Conservation (phyloP, 306 rosid genomes). For the Inga oerstediana region DNA sequence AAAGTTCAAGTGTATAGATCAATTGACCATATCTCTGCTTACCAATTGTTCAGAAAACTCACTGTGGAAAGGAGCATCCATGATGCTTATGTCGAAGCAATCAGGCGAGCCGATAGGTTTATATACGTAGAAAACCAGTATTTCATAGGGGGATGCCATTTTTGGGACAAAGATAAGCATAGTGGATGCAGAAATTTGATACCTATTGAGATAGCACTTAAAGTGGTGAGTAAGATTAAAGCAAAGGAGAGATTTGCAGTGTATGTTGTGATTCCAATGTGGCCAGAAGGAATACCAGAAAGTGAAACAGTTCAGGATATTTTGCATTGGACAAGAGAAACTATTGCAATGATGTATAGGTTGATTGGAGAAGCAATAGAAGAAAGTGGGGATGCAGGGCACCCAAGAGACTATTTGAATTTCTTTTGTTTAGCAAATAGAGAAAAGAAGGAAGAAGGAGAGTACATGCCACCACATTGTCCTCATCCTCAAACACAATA, state of each 20-base stretch:
- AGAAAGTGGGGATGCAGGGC: conserved; percentile 63
- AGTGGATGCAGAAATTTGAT: conserved; percentile 85
- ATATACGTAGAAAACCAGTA: conserved; percentile 93
- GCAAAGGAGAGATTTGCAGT: conserved; percentile 82
- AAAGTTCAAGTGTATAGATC: conserved; percentile 88
- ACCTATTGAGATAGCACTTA: conserved; percentile 88
- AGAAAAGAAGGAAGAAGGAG: conserved; percentile 60
- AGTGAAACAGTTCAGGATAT: conserved; percentile 86
- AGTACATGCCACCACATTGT: conserved; percentile 68
- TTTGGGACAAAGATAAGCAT: conserved; percentile 76
- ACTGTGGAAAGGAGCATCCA: conserved; percentile 88
- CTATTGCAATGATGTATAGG: conserved; percentile 86
- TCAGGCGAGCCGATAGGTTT: conserved; percentile 81
- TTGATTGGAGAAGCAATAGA: conserved; percentile 81
- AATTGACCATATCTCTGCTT: conserved; percentile 72
- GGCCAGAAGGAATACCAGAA: conserved; percentile 95
- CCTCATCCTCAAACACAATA: conserved; percentile 72
- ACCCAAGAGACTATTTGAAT: conserved; percentile 89
- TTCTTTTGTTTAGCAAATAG: conserved; percentile 95
- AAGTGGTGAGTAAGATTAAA: conserved; percentile 73
- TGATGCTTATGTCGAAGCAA: conserved; percentile 86
- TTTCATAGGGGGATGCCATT: conserved; percentile 85
- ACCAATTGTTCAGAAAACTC: conserved; percentile 64
- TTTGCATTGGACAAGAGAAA: conserved; percentile 85
- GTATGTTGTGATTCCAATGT: conserved; percentile 91